Conservation (phyloP, 163 green algal species). For the Scenedesmus sp. region DNA sequence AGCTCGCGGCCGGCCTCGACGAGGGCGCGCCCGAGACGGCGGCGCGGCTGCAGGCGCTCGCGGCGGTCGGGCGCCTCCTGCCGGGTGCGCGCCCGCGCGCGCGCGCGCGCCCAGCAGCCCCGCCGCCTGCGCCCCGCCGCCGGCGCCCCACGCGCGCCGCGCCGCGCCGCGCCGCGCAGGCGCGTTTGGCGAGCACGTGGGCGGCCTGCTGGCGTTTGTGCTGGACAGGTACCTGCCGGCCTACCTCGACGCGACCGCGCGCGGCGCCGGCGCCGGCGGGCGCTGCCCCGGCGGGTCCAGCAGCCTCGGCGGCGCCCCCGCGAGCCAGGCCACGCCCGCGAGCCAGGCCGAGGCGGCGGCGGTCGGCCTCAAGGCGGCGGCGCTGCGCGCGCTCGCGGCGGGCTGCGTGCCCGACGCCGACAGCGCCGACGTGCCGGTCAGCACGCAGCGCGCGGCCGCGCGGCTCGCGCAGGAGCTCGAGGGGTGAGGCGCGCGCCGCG, state of each 20-base stretch:
- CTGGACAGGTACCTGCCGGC: slow-evolving; percentile 25
- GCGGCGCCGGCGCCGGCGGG: too few species aligned
- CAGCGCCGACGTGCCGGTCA: slow-evolving; percentile 14
- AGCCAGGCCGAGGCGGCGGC: slow-evolving; percentile 25
- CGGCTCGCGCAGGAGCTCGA: slow-evolving; percentile 9
- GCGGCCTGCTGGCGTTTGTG: slow-evolving; percentile 33
- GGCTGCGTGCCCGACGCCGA: slow-evolving; percentile 39
- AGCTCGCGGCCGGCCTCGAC: slow-evolving; percentile 14
- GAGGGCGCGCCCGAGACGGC: slow-evolving; percentile 14
- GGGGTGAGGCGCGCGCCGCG: slow-evolving; percentile 7
- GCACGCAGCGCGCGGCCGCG: slow-evolving; percentile 6
- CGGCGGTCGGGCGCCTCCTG: slow-evolving; percentile 15
- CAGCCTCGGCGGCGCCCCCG: too few species aligned
- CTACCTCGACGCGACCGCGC: slow-evolving; percentile 29
- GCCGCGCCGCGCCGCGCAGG: too few species aligned
- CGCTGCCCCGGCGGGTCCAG: too few species aligned
- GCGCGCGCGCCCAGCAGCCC: too few species aligned
- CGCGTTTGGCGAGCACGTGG: slow-evolving; percentile 19
- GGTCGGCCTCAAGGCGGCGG: slow-evolving; percentile 26
- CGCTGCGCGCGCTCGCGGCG: slow-evolving; percentile 30
- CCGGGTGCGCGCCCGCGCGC: too few species aligned
- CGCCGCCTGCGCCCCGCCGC: too few species aligned
- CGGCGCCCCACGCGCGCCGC: too few species aligned
- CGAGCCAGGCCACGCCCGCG: too few species aligned
- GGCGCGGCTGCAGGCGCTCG: slow-evolving; percentile 40